Conservation (phyloP, 805 yeast species). For the Phaffomyces opuntiae region DNA sequence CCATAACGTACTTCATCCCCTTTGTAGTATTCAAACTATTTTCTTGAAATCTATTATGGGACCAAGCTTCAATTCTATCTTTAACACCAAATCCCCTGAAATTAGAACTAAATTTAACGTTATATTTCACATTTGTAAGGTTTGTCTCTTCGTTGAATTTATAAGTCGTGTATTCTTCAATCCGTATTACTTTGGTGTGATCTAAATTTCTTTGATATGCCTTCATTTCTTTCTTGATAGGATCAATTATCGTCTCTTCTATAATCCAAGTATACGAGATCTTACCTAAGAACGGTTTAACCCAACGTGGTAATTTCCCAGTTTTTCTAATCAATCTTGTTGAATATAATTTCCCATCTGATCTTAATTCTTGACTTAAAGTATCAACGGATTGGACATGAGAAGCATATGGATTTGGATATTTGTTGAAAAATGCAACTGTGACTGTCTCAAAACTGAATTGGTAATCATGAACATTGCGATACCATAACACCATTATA, state of each 20-base stretch:
- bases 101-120: constrained; percentile 67
- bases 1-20: constrained; percentile 78
- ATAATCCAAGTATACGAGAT: constrained; percentile 73
- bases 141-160: constrained; percentile 25
- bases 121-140: constrained; percentile 43
- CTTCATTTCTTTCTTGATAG: constrained; percentile 41
- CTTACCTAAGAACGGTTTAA: constrained; percentile 65
- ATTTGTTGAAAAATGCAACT: constrained; percentile 67
- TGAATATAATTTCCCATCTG: constrained; percentile 61
- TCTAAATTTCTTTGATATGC: constrained; percentile 81
- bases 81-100: constrained; percentile 56
- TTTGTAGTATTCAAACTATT: constrained; percentile 58
- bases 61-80: constrained; percentile 77
- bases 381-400: constrained; percentile 86
- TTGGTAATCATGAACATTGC: constrained; percentile 47
- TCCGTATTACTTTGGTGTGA: constrained; percentile 68
- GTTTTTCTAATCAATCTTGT: constrained; percentile 70
- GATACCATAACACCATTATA: constrained; percentile 58
- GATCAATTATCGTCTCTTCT: constrained; percentile 72
- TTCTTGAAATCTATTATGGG: constrained; percentile 59
- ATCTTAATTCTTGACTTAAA: constrained; percentile 45
- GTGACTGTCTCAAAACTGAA: constrained; percentile 69
- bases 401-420: constrained; percentile 70
- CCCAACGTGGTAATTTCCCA: constrained; percentile 78
- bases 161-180: constrained; percentile 71